A percentile compares a stretch with the other conserved stretches of the same genome.
These are phyloP conservation scores for Saposhnikovia divaricata DNA, from an alignment of 129 eudicot genomes.

Conservation along the genomic window DNA sequence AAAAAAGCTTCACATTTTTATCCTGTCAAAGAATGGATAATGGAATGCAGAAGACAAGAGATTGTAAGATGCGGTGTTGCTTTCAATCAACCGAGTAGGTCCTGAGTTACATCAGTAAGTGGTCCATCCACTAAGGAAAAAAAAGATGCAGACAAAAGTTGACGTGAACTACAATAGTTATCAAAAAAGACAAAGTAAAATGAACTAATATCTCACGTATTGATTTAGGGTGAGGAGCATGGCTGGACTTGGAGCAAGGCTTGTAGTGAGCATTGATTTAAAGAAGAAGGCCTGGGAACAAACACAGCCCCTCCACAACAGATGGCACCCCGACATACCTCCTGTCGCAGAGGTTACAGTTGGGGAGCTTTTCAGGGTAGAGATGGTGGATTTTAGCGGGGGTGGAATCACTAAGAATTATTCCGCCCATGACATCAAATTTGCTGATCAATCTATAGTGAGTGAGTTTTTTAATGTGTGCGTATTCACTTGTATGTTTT, in stretches of 20 bases:
- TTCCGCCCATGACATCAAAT: conserved; percentile 67
- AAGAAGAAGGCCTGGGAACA: conserved; percentile 75
- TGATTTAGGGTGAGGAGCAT: background rate
- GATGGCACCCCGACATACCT: conserved; percentile 91
- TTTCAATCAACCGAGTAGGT: conserved; percentile 11
- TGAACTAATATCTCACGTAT: background rate
- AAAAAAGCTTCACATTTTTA: background rate
- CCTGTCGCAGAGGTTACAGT: conserved; percentile 54
- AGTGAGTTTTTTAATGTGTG: conserved; percentile 18
- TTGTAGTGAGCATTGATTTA: conserved; percentile 60
- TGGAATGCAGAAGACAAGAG: background rate
- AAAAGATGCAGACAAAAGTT: background rate
- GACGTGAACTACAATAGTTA: conserved; percentile 9
- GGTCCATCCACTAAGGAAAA: conserved; percentile 33
- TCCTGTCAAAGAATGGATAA: background rate
- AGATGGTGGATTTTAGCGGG: conserved; percentile 82
- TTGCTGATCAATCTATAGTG: conserved; percentile 55
- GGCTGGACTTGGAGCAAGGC: conserved; percentile 39
- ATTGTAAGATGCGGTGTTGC: background rate
- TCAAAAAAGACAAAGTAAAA: conserved; percentile 17
- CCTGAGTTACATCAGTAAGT: conserved; percentile 4
- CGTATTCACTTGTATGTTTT: background rate
- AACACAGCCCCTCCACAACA: conserved; percentile 69
- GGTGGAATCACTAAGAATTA: conserved; percentile 52
- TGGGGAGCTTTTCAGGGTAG: conserved; percentile 65